These are phyloP conservation scores for Metschnikowia peoriensis DNA, from an alignment of 805 yeast genomes.

Conservation along the genomic window DNA sequence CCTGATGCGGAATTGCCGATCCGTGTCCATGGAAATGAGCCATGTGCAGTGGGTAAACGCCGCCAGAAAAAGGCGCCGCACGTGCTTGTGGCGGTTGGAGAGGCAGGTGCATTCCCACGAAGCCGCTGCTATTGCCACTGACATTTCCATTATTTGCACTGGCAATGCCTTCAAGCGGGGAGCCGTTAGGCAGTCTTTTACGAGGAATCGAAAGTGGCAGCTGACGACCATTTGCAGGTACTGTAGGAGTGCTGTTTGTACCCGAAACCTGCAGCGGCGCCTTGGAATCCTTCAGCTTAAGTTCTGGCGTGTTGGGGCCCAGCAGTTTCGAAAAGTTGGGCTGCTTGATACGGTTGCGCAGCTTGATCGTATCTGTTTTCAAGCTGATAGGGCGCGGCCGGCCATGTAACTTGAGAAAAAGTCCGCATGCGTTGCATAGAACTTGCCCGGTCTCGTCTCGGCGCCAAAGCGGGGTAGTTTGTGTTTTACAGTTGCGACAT, in stretches of 20 bases:
- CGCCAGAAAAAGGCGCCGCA: slow-evolving; percentile 7
- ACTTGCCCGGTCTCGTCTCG: slow-evolving; percentile 87
- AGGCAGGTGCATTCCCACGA: slow-evolving; percentile 15
- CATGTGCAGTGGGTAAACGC: slow-evolving; percentile 14
- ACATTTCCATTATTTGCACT: background rate
- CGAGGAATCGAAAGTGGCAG: slow-evolving; percentile 10
- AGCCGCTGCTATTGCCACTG: background rate
- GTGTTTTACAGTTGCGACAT: slow-evolving; percentile 88
- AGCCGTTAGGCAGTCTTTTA: slow-evolving; percentile 15
- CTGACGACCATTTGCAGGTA: slow-evolving; percentile 20
- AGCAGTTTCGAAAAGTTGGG: slow-evolving; percentile 35
- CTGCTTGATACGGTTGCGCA: slow-evolving; percentile 80
- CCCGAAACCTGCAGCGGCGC: slow-evolving; percentile 6
- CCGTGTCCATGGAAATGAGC: slow-evolving; percentile 18
- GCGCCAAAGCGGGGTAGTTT: slow-evolving; percentile 94
- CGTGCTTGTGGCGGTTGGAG: slow-evolving; percentile 14
- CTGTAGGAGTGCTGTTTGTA: background rate
- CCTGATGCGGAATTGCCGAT: slow-evolving; percentile 27
- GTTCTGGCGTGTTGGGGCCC: slow-evolving; percentile 55
- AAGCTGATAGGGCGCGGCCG: slow-evolving; percentile 88
- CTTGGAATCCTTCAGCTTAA: slow-evolving; percentile 48
- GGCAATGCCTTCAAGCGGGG: slow-evolving; percentile 9
- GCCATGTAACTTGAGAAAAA: slow-evolving; percentile 87
- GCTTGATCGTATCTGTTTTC: slow-evolving; percentile 89
- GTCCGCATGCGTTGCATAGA: slow-evolving; percentile 93